Conservation (phyloP, 345 rosid species). For the Eucalyptus shirleyi region DNA sequence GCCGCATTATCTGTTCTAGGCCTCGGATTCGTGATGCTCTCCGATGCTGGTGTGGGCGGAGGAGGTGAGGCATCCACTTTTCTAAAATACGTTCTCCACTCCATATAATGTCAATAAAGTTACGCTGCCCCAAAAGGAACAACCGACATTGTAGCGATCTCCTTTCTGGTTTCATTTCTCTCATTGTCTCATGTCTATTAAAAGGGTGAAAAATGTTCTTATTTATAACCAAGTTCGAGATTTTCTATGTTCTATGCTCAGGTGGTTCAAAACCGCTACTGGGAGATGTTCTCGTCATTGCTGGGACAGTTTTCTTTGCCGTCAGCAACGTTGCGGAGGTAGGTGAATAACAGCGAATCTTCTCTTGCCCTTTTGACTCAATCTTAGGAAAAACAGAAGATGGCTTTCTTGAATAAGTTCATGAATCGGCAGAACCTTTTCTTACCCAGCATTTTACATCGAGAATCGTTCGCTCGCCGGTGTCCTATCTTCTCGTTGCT, state of each 20-base stretch:
- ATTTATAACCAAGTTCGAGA: not conserved
- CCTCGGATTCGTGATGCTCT: constrained; percentile 45
- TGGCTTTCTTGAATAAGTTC: not conserved
- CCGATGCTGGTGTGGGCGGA: constrained; percentile 46
- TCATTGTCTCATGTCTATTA: not conserved
- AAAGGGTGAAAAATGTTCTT: not conserved
- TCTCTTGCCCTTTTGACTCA: not conserved
- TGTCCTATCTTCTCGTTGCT: not conserved
- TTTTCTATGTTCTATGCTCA: not conserved
- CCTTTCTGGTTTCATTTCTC: not conserved
- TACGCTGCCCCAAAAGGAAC: not conserved
- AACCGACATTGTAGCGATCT: not conserved
- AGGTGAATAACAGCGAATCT: not conserved
- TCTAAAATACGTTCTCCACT: not conserved
- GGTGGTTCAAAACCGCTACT: constrained; percentile 34
- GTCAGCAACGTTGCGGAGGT: constrained; percentile 56
- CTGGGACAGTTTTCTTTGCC: constrained; percentile 33
- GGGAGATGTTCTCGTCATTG: constrained; percentile 37
- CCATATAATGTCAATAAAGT: not conserved
- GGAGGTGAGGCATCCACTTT: constrained; percentile 23
- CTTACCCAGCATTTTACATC: not conserved
- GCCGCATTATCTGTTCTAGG: constrained; percentile 39
- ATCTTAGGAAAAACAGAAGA: not conserved
- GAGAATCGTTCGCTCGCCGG: not conserved
- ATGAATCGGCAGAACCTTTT: not conserved